Evolutionary conservation across 306 rosid species (phyloP), one percentile per base, ranked within the genome.

Genomic region (Fragaria vesca): DNA sequence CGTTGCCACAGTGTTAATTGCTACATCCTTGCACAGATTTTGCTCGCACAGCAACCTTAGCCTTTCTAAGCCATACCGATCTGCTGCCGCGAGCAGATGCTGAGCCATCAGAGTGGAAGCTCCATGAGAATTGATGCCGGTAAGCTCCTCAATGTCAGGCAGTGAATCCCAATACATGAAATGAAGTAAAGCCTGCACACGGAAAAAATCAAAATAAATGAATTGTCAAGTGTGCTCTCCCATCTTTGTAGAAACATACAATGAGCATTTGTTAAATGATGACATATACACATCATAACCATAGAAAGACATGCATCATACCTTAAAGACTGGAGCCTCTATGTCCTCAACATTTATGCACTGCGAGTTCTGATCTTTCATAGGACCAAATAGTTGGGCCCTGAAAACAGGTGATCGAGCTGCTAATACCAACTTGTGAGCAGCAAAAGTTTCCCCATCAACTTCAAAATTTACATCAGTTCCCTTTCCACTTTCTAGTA

Each of bases 41-140:
- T 90, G 88, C 85, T 93, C 96, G 67, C 91, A 86, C 72, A 88
- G 83, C 79, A 88, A 79, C 83, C 89, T 84, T 55, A 93, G 89
- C 87, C 96, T 91, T 55, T 91, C 97, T 63, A 91, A 80, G 79
- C 88, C 93, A 83, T 93, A 93, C 34, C 89, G 85, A 79, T 91
- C 96, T 47, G 97, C 96, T 78, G 97, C 97, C 28, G 96, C 96
- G 50, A 93, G 91, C 82, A 93, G 85, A 88, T 93, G 97, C 83
- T 91, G 97, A 52, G 93, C 86, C 96, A 93, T 88, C 83, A 93
- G 79, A 60, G 93, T 89, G 43, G 83, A 87, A 75, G 91, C 90
- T 86, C 91, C 84, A 81, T 84, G 88, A n/a, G 93, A 76, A 81
- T 65, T 84, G 75, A 86, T 48, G 76, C 93, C 94, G 58, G 91